Percentiles rank a stretch among this genome's conserved stretches.
Conservation (phyloP, 106 monocot genomes). For the Dactylorhiza incarnata region DNA sequence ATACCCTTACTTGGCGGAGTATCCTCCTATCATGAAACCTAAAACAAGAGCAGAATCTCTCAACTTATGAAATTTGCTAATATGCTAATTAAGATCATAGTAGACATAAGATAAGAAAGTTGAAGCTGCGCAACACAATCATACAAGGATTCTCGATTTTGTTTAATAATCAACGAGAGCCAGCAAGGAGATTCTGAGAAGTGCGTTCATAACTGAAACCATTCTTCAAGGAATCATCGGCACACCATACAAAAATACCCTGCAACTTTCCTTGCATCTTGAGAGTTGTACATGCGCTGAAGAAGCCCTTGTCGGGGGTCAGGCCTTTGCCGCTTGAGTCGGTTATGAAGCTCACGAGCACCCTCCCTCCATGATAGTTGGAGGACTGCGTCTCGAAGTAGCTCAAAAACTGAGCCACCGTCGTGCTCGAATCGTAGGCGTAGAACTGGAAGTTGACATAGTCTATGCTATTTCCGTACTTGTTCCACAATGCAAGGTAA, state of each 20-base stretch:
- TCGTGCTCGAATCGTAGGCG: conserved; percentile 25
- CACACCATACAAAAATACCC: conserved; percentile 33
- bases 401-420: conserved; percentile 31
- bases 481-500: conserved; percentile 19
- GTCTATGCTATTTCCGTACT: conserved; percentile 32
- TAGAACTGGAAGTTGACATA: conserved; percentile 65
- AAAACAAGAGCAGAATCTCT: too few relatives aligned
- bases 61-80: too few relatives aligned
- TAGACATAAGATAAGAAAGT: too few relatives aligned
- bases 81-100: too few relatives aligned
- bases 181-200: conserved; percentile 6
- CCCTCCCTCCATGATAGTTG: conserved; percentile 27
- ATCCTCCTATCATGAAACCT: too few relatives aligned
- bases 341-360: conserved; percentile 23
- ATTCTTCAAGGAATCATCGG: conserved; percentile 21
- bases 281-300: conserved; percentile 17
- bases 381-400: conserved; percentile 28
- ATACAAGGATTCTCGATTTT: too few relatives aligned
- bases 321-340: conserved; percentile 12
- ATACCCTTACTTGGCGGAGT: too few relatives aligned
- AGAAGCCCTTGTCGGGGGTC: conserved; percentile 25
- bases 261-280: conserved; percentile 21
- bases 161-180: neutral
- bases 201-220: conserved; percentile 12
- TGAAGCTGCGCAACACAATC: too few relatives aligned